Percentiles rank a stretch among this genome's conserved stretches.
phyloP scores from a whole-genome alignment of 495 filamentous ascomycete genomes.

The Neurospora terricola region DNA sequence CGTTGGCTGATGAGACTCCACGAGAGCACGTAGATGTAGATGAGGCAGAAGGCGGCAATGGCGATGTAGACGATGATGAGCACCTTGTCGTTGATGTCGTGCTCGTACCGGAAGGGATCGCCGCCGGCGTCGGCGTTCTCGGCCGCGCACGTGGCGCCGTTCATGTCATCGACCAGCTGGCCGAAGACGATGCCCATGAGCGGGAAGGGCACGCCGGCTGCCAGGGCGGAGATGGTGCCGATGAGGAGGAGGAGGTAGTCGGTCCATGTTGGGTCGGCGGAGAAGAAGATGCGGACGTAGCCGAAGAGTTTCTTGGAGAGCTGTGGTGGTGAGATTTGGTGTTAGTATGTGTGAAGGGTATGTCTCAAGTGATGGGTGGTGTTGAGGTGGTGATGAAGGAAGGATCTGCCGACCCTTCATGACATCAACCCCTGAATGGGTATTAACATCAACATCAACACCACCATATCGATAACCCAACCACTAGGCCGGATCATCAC shows the following conservation, averaged over 20 bases:
- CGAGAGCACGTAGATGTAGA: constrained; percentile 44
- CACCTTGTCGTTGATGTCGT: constrained; percentile 46
- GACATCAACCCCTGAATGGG: neutral
- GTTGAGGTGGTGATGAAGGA: neutral
- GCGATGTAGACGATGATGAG: constrained; percentile 50
- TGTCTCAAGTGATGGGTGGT: neutral
- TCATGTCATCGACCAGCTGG: constrained; percentile 54
- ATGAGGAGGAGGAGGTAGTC: constrained; percentile 38
- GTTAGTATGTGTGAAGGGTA: neutral
- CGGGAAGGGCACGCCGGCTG: constrained; percentile 56
- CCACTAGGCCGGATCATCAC: neutral
- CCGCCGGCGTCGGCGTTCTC: constrained; percentile 12
- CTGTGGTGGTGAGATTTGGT: neutral
- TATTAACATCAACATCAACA: neutral
- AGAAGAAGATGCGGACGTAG: constrained; percentile 13
- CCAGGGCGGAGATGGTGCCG: constrained; percentile 46
- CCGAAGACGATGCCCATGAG: constrained; percentile 59
- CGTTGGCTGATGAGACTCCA: constrained; percentile 54
- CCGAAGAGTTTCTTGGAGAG: neutral
- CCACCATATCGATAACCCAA: neutral
- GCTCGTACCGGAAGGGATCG: constrained; percentile 23
- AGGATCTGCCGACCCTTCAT: no score
- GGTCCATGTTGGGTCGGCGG: constrained; percentile 26
- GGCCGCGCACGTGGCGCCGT: constrained; percentile 41
- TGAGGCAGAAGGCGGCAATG: constrained; percentile 48